Conservation (phyloP, 768 basidiomycete species). For the Lactarius indigo region DNA sequence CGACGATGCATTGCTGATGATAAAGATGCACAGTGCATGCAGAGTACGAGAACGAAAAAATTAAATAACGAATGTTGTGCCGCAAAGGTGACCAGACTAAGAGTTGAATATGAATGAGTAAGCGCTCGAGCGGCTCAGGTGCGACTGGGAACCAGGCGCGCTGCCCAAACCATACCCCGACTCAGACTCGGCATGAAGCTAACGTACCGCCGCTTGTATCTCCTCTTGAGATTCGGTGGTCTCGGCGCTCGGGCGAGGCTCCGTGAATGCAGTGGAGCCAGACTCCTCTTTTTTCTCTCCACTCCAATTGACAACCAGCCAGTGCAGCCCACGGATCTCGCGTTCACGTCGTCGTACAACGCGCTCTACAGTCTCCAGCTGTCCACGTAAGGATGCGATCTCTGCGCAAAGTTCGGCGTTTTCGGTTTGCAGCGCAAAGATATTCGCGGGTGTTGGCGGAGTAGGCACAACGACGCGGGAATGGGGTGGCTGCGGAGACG, state of each 20-base stretch:
- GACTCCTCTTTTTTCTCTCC: slow-evolving; percentile 15
- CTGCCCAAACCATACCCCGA: slow-evolving; percentile 24
- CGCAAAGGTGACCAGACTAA: slow-evolving; percentile 10
- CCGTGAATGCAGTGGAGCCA: slow-evolving; percentile 3
- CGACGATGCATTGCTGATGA: slow-evolving; percentile 19
- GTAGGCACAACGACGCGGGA: slow-evolving; percentile 15
- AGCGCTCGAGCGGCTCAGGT: slow-evolving; percentile 22
- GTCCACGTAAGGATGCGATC: slow-evolving; percentile 48
- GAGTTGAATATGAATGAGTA: slow-evolving; percentile 6
- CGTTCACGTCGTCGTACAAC: slow-evolving; percentile 54
- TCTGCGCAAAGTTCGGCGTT: slow-evolving; percentile 36
- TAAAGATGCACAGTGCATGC: slow-evolving; percentile 24
- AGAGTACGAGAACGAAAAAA: slow-evolving; percentile 14
- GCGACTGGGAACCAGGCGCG: slow-evolving; percentile 5
- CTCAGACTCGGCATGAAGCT: slow-evolving; percentile 22
- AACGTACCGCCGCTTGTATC: slow-evolving; percentile 22
- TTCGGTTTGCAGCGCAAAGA: slow-evolving; percentile 21
- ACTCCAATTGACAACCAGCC: slow-evolving; percentile 51
- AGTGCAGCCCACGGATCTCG: slow-evolving; percentile 66
- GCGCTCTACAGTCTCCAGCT: slow-evolving; percentile 51
- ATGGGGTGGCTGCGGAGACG: slow-evolving; percentile 3
- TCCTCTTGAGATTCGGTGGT: slow-evolving; percentile 20
- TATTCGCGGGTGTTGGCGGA: slow-evolving; percentile 13
- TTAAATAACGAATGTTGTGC: slow-evolving; percentile 7
- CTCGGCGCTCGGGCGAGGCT: slow-evolving; percentile 19